Percentiles rank a stretch among this genome's conserved stretches.
Conservation (phyloP, 495 filamentous ascomycete species). For the Penicillium robsamsonii region DNA sequence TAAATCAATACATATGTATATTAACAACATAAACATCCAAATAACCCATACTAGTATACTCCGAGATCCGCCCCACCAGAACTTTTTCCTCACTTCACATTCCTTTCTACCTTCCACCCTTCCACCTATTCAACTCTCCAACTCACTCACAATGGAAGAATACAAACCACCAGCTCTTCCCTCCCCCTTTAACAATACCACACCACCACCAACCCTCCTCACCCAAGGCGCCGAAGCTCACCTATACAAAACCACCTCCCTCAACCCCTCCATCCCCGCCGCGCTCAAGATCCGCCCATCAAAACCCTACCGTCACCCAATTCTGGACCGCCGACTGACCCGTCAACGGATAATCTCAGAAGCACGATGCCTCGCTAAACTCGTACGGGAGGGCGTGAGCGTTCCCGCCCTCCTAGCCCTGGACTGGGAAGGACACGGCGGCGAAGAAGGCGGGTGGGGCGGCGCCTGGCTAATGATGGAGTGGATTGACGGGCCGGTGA, state of each 20-base stretch:
- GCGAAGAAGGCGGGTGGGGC: constrained; percentile 48
- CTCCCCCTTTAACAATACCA: constrained; percentile 58
- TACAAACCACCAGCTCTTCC: constrained; percentile 57
- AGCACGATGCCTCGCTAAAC: constrained; percentile 76
- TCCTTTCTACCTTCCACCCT: neutral
- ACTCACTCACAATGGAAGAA: constrained; percentile 17
- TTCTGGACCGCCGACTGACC: constrained; percentile 83
- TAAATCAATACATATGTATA: neutral
- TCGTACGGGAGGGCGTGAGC: constrained; percentile 68
- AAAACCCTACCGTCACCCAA: constrained; percentile 90
- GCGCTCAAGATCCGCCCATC: constrained; percentile 91
- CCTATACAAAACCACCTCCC: constrained; percentile 83
- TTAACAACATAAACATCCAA: neutral
- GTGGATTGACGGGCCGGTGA: constrained; percentile 76
- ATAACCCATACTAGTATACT: neutral
- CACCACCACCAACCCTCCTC: constrained; percentile 59
- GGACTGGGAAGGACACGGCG: constrained; percentile 56
- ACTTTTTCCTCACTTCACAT: constrained; percentile 9
- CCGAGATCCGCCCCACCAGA: constrained; percentile 7
- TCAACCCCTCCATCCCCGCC: constrained; percentile 62
- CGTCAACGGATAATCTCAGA: constrained; percentile 83
- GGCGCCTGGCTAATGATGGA: constrained; percentile 85
- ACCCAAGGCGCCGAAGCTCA: constrained; percentile 94
- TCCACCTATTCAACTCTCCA: neutral
- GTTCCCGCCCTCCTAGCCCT: constrained; percentile 76